phyloP scores from a whole-genome alignment of 257 asterid genomes.

The Marsdenia floribunda region DNA sequence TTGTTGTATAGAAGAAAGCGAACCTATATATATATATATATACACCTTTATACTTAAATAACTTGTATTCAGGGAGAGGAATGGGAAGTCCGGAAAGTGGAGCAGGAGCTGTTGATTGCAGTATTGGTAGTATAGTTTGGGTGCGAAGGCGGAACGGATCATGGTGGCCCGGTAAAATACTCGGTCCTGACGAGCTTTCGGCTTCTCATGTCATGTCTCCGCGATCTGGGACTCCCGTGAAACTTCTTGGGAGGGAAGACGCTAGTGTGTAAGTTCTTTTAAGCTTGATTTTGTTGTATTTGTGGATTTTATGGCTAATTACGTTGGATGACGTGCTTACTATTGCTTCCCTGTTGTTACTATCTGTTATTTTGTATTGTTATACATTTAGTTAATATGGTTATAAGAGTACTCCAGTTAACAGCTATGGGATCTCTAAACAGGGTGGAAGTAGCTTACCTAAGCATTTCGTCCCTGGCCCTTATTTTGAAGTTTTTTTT shows the following conservation, averaged over 20 bases:
- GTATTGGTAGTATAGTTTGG: conserved; percentile 98
- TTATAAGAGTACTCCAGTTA: neutral
- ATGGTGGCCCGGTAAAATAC: conserved; percentile 99
- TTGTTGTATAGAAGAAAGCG: neutral
- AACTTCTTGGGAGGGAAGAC: conserved; percentile 99
- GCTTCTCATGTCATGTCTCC: conserved; percentile 84
- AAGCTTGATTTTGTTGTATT: neutral
- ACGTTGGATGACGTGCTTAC: neutral
- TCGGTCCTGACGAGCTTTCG: conserved; percentile 81
- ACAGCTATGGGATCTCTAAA: neutral
- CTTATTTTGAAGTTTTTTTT: neutral
- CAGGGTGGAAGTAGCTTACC: neutral
- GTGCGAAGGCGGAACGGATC: conserved; percentile 97
- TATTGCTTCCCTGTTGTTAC: neutral
- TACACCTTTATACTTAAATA: conserved; percentile 13
- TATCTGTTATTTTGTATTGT: neutral
- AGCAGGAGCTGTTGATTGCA: conserved; percentile 53
- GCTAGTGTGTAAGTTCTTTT: conserved; percentile 86
- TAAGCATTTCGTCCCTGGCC: neutral
- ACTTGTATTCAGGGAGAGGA: conserved; percentile 2
- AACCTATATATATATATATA: neutral
- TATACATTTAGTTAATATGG: neutral
- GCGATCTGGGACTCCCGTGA: conserved; percentile 98
- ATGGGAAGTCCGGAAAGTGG: conserved; percentile 88
- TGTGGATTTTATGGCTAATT: neutral